These are phyloP conservation scores for Podosphaera leucotricha DNA, from an alignment of 2,329 filamentous ascomycete genomes.

Conservation along the genomic window DNA sequence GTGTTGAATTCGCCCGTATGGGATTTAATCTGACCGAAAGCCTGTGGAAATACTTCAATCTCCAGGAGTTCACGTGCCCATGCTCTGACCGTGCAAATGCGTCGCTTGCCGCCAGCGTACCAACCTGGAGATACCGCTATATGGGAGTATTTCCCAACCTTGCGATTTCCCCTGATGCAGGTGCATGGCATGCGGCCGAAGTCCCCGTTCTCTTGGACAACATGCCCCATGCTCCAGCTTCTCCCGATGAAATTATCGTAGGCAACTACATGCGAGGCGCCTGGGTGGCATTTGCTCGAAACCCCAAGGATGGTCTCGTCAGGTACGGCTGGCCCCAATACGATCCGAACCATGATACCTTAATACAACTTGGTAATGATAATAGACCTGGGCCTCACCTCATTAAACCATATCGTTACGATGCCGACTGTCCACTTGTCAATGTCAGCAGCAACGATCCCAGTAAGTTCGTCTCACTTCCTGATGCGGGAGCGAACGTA, in stretches of 20 bases:
- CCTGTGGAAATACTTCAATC: constrained; percentile 13
- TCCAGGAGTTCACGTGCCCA: constrained; percentile 17
- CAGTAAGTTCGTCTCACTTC: background rate
- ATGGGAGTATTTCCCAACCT: constrained; percentile 18
- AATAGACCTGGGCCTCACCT: constrained; percentile 13
- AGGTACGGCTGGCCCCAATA: constrained; percentile 15
- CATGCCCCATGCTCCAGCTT: constrained; percentile 4
- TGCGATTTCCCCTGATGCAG: constrained; percentile 12
- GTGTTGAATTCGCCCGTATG: constrained; percentile 7
- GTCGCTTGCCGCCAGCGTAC: constrained; percentile 10
- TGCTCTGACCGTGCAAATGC: constrained; percentile 12
- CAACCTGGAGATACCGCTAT: constrained; percentile 19
- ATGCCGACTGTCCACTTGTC: constrained; percentile 10
- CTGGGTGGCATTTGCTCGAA: constrained; percentile 19
- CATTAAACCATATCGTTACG: constrained; percentile 10
- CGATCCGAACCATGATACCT: constrained; percentile 6
- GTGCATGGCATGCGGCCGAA: constrained; percentile 17
- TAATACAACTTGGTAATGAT: constrained; percentile 12
- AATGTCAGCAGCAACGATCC: constrained; percentile 6
- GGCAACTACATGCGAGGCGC: constrained; percentile 18
- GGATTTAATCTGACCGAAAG: constrained; percentile 6
- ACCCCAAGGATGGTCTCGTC: constrained; percentile 16
- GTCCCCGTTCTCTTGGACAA: constrained; percentile 17
- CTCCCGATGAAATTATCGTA: constrained; percentile 13
- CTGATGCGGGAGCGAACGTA: constrained; percentile 4